These are phyloP conservation scores for Trichoderma asperelloides DNA, from an alignment of 495 filamentous ascomycete species.

Conservation along the genomic window DNA sequence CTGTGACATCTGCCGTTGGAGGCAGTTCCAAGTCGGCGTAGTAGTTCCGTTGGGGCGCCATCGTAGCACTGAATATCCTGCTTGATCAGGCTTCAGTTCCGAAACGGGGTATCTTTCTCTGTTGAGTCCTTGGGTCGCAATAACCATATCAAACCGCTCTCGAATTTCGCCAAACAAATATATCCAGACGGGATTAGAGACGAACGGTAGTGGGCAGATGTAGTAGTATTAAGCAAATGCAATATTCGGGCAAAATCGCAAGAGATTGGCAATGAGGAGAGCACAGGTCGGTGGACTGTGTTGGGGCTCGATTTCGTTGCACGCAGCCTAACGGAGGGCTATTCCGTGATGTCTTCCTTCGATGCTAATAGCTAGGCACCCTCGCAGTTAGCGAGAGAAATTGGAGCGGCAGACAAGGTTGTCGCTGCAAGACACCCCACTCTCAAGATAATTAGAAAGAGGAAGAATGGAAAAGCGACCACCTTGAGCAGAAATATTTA, in stretches of 20 bases:
- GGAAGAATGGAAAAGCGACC: background rate
- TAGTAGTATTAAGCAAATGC: background rate
- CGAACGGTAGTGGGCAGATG: background rate
- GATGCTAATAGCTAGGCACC: background rate
- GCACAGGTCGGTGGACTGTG: too few species aligned
- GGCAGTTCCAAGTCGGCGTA: slow-evolving; percentile 73
- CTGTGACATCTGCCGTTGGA: slow-evolving; percentile 51
- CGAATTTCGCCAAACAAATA: background rate
- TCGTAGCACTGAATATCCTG: background rate
- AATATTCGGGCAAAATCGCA: too few species aligned
- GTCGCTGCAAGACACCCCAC: background rate
- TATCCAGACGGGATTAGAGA: background rate
- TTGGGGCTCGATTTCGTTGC: background rate
- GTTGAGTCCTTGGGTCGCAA: background rate
- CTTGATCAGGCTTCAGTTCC: background rate
- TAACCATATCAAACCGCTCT: background rate
- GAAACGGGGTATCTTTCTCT: background rate
- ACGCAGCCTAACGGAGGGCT: background rate
- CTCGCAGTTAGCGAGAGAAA: background rate
- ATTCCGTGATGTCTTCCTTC: background rate
- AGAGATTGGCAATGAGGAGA: too few species aligned
- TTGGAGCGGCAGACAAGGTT: background rate
- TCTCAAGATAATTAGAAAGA: background rate
- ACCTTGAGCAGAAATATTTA: background rate
- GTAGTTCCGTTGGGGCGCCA: slow-evolving; percentile 51